phyloP scores from a whole-genome alignment of 352 stramenopile genomes.

The Halophytophthora polymorphica region DNA sequence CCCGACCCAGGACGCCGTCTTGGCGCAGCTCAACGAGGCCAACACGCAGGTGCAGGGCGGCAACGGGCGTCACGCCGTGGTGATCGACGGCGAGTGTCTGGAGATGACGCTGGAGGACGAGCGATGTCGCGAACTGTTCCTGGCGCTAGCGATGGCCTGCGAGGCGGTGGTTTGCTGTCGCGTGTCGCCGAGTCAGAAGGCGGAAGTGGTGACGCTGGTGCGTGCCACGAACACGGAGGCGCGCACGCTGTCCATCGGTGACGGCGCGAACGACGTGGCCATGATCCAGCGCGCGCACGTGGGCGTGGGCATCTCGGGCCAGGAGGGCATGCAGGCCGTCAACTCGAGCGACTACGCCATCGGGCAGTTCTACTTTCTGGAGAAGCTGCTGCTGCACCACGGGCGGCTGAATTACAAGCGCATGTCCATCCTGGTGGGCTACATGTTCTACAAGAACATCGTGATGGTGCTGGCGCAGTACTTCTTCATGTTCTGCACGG shows the following conservation, averaged over 20 bases:
- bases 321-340: conserved; percentile 94
- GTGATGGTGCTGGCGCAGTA: conserved; percentile 89
- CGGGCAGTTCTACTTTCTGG: conserved; percentile 95
- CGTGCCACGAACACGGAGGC: conserved; percentile 41
- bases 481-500: conserved; percentile 90
- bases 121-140: conserved; percentile 51
- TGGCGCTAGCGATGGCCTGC: conserved; percentile 65
- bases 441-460: conserved; percentile 99
- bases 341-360: conserved; percentile 98
- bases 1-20: conserved; percentile 46
- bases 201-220: conserved; percentile 71
- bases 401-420: conserved; percentile 97
- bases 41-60: conserved; percentile 25
- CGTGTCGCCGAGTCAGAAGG: conserved; percentile 83
- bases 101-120: conserved; percentile 58
- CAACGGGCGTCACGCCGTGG: conserved; percentile 46
- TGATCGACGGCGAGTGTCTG: conserved; percentile 71
- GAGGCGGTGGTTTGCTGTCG: conserved; percentile 80
- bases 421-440: conserved; percentile 91
- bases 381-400: conserved; percentile 95
- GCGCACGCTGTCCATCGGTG: conserved; percentile 88
- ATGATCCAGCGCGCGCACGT: conserved; percentile 93
- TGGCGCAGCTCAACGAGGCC: conserved; percentile 28
- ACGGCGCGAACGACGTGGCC: conserved; percentile 93
- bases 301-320: conserved; percentile 88